Conservation (phyloP, 1,284 basidiomycete genomes). For the Kwoniella shivajii region DNA sequence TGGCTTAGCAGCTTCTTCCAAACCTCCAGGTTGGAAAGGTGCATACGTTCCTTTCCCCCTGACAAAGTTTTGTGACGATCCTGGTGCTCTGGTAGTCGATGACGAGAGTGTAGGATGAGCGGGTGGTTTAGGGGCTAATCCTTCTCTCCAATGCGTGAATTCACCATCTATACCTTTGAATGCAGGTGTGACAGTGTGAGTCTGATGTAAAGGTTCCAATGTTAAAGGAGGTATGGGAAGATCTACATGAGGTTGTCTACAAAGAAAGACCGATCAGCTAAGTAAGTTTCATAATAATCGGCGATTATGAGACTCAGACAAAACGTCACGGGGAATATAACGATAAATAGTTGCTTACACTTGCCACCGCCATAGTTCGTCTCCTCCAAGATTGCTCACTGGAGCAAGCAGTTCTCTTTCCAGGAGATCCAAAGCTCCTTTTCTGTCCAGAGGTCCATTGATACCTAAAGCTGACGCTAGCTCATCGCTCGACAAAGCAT, state of each 20-base stretch:
- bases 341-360: slow-evolving; percentile 24
- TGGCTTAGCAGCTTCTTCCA: slow-evolving; percentile 51
- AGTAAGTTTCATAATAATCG: too few relatives aligned
- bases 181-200: slow-evolving; percentile 75
- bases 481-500: slow-evolving; percentile 30
- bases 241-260: slow-evolving; percentile 36
- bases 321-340: not conserved
- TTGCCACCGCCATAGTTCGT: slow-evolving; percentile 47
- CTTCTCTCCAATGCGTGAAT: slow-evolving; percentile 77
- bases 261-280: slow-evolving; percentile 55
- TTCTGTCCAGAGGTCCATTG: slow-evolving; percentile 23
- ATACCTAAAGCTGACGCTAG: slow-evolving; percentile 41
- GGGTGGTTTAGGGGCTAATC: slow-evolving; percentile 55
- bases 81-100: slow-evolving; percentile 79
- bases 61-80: slow-evolving; percentile 76
- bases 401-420: slow-evolving; percentile 46
- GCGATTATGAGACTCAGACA: too few relatives aligned
- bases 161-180: slow-evolving; percentile 75
- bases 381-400: slow-evolving; percentile 36
- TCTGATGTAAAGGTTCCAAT: slow-evolving; percentile 68
- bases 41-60: slow-evolving; percentile 89
- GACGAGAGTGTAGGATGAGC: slow-evolving; percentile 72
- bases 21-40: slow-evolving; percentile 88
- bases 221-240: slow-evolving; percentile 59
- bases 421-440: slow-evolving; percentile 30